Evolutionary conservation across 331 rosid genomes (phyloP).

Genomic region (Malus hybrid): DNA sequence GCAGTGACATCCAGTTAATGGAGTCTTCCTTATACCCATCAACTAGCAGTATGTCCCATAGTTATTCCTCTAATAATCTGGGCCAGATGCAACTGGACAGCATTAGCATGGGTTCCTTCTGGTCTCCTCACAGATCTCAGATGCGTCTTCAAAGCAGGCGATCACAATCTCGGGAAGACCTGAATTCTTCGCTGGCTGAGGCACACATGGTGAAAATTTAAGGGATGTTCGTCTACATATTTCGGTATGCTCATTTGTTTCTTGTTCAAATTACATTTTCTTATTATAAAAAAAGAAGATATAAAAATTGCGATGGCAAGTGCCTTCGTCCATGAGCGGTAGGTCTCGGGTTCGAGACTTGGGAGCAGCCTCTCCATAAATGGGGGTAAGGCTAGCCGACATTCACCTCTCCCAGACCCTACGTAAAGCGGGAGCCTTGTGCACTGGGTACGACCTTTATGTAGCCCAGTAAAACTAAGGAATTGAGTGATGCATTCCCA

Average conservation of each 20-base stretch:
- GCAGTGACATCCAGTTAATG: slow-evolving; percentile 62
- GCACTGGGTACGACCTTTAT: too few relatives aligned
- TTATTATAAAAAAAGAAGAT: neutral
- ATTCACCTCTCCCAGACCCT: too few relatives aligned
- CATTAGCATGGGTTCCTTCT: slow-evolving; percentile 51
- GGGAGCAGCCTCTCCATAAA: too few relatives aligned
- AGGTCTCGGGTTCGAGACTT: too few relatives aligned
- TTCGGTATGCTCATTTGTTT: slow-evolving; percentile 35
- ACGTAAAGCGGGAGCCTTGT: too few relatives aligned
- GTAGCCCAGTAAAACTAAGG: neutral
- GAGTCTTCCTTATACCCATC: slow-evolving; percentile 65
- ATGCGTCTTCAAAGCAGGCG: slow-evolving; percentile 93
- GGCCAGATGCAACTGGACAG: slow-evolving; percentile 79
- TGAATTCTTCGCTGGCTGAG: slow-evolving; percentile 63
- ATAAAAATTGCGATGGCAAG: slow-evolving; percentile 1
- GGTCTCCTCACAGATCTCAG: slow-evolving; percentile 83
- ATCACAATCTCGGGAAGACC: slow-evolving; percentile 97
- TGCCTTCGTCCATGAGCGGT: too few relatives aligned
- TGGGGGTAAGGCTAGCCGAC: too few relatives aligned
- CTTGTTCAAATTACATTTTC: slow-evolving; percentile 13
- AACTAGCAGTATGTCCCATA: slow-evolving; percentile 64
- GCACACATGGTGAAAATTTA: slow-evolving; percentile 64
- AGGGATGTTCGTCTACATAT: slow-evolving; percentile 28
- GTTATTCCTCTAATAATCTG: slow-evolving; percentile 75
- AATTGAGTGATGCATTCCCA: neutral